These are phyloP conservation scores for Microthlaspi erraticum DNA, from an alignment of 345 rosid genomes.

Conservation along the genomic window DNA sequence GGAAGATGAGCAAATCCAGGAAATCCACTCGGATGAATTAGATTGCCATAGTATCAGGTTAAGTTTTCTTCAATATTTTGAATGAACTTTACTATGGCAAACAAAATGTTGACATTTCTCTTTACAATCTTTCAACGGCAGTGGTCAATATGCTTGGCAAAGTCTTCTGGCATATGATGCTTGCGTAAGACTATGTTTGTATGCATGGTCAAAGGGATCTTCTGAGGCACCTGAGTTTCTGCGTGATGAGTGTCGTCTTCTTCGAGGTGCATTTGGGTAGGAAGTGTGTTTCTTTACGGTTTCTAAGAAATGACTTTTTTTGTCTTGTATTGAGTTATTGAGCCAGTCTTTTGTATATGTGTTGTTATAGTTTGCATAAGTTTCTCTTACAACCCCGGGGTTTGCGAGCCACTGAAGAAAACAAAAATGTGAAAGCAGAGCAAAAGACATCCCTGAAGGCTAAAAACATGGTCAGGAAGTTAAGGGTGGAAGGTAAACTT, in stretches of 20 bases:
- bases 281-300: conserved; percentile 37
- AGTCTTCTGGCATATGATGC: conserved; percentile 94
- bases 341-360: conserved; percentile 1
- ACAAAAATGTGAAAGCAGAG: conserved; percentile 49
- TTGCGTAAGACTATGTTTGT: conserved; percentile 81
- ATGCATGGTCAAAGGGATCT: conserved; percentile 87
- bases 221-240: conserved; percentile 95
- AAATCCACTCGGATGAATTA: conserved; percentile 54
- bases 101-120: background rate
- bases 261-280: conserved; percentile 95
- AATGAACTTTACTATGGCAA: background rate
- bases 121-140: conserved; percentile 41
- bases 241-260: conserved; percentile 82
- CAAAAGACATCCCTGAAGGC: conserved; percentile 53
- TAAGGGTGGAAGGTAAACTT: conserved; percentile 85
- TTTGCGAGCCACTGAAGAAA: conserved; percentile 55
- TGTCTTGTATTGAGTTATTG: conserved; percentile 13
- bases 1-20: conserved; percentile 55
- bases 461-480: conserved; percentile 74
- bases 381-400: conserved; percentile 88
- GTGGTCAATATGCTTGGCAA: conserved; percentile 95
- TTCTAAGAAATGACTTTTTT: background rate
- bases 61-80: background rate
- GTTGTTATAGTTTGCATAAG: conserved; percentile 64
- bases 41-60: conserved; percentile 67